Evolutionary conservation across 768 basidiomycete genomes (phyloP), one percentile per base, ranked within the genome.

Genomic region (Hericium rajendrae): DNA sequence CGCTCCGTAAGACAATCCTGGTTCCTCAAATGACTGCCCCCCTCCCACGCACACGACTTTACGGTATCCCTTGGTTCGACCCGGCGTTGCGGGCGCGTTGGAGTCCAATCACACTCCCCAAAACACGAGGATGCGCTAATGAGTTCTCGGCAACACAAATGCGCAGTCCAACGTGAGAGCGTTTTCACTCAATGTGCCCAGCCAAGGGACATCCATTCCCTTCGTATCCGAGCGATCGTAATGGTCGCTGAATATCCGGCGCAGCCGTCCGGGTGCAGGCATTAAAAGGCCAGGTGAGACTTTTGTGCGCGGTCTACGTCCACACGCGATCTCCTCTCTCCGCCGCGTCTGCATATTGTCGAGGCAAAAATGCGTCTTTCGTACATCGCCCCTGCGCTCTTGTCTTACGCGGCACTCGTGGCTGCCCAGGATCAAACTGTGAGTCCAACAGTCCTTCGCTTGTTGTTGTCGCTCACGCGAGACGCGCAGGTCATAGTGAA

Each of bases 391-490:
- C 48, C 55, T 12, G 24, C 41, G 12, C 18, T 56, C 6, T 26
- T 56, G 12, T 40, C 55, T 13, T 50, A 16, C 32, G 55, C 55
- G 18, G 28, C 55, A 16, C 26, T 56, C 28, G 55, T 38, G 2
- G 55, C 46, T 48, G 55, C 55, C 16, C 55, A 56, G 20, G 28
- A 56, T 24, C 55, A 56, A 32, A 49, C 24, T 20, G 55, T 56
- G 28, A 18, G 46, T 38, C 40, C 16, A n/a, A 11, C 26, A 1
- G 10, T 53, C 37, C 40, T 18, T 54, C 18, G 53, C 6, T 12
- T 46, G 6, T 8, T 8, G 6, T 22, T 8, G 12, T 13, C n/a
- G 38, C 37, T 53, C 22, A 41, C 24, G n/a, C 20, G 12, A n/a
- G 16, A 18, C 6, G 24, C 16, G 9, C 18, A 54, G 53, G 41